phyloP scores from a whole-genome alignment of 306 rosid species.

The Astragalus glycyphyllos region DNA sequence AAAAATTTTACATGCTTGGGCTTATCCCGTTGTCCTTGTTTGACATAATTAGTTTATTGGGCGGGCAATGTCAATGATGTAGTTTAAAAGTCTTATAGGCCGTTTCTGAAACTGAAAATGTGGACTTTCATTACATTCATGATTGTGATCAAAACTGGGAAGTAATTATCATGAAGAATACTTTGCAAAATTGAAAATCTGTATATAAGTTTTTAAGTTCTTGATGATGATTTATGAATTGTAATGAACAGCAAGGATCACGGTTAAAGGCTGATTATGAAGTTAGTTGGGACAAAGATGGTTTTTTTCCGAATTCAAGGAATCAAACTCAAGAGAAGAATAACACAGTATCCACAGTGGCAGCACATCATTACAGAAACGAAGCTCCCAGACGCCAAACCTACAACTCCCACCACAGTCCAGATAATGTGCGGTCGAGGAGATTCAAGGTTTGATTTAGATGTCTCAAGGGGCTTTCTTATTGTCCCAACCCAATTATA shows the following conservation, averaged over 20 bases:
- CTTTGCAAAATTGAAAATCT: conserved; percentile 31
- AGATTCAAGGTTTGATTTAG: conserved; percentile 79
- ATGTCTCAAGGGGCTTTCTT: neutral
- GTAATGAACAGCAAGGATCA: conserved; percentile 76
- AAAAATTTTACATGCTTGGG: conserved; percentile 17
- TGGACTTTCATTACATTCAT: neutral
- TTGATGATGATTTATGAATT: conserved; percentile 24
- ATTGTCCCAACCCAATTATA: conserved; percentile 11
- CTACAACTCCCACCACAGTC: conserved; percentile 55
- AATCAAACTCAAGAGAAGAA: conserved; percentile 54
- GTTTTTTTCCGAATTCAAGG: conserved; percentile 57
- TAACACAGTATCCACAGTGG: conserved; percentile 39
- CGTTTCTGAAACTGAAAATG: conserved; percentile 27
- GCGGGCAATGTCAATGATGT: conserved; percentile 6
- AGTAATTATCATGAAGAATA: conserved; percentile 23
- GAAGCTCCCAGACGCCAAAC: conserved; percentile 75
- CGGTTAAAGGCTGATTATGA: conserved; percentile 81
- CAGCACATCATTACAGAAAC: conserved; percentile 58
- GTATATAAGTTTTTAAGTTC: neutral
- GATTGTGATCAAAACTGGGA: conserved; percentile 17
- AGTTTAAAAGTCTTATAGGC: neutral
- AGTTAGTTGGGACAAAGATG: conserved; percentile 84
- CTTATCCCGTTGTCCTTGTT: conserved; percentile 10
- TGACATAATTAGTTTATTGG: conserved; percentile 19
- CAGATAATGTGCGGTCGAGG: conserved; percentile 68